Percentiles rank a stretch among this genome's conserved stretches.
phyloP scores from a whole-genome alignment of 208 protist genomes.

The Crithidia bombi region DNA sequence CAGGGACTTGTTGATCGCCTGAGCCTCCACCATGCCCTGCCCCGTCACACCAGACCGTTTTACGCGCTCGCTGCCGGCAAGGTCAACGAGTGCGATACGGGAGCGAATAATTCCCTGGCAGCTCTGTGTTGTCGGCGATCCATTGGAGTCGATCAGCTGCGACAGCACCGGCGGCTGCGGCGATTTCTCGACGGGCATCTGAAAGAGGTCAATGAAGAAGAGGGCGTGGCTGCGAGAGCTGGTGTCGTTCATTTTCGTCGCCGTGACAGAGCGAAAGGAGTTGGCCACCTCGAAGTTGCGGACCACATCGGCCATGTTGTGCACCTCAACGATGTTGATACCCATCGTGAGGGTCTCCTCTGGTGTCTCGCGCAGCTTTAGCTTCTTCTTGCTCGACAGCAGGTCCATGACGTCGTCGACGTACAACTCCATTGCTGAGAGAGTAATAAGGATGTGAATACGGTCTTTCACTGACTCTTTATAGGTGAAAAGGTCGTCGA shows the following conservation, averaged over 20 bases:
- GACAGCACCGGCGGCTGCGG: constrained; percentile 41
- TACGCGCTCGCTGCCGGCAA: constrained; percentile 94
- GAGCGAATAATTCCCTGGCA: constrained; percentile 85
- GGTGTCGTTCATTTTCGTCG: constrained; percentile 91
- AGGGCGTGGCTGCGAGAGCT: constrained; percentile 92
- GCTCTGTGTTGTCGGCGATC: constrained; percentile 35
- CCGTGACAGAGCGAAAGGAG: constrained; percentile 69
- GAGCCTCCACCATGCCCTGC: constrained; percentile 87
- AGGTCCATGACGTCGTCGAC: constrained; percentile 90
- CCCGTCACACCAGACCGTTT: constrained; percentile 90
- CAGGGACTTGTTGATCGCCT: constrained; percentile 92
- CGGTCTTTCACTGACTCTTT: constrained; percentile 41
- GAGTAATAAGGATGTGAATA: constrained; percentile 70
- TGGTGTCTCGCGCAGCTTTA: constrained; percentile 82
- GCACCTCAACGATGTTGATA: constrained; percentile 70
- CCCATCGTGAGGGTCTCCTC: constrained; percentile 75
- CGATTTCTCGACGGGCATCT: constrained; percentile 35
- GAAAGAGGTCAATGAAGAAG: constrained; percentile 91
- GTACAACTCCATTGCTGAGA: constrained; percentile 90
- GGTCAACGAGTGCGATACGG: constrained; percentile 95
- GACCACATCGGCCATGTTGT: constrained; percentile 73
- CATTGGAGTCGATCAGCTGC: constrained; percentile 61
- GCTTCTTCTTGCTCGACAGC: constrained; percentile 74
- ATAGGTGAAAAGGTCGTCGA: constrained; percentile 87
- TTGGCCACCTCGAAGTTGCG: constrained; percentile 80